Base-by-base conservation (phyloP, 768 basidiomycete genomes). In the Termitomyces sp. region DNA sequence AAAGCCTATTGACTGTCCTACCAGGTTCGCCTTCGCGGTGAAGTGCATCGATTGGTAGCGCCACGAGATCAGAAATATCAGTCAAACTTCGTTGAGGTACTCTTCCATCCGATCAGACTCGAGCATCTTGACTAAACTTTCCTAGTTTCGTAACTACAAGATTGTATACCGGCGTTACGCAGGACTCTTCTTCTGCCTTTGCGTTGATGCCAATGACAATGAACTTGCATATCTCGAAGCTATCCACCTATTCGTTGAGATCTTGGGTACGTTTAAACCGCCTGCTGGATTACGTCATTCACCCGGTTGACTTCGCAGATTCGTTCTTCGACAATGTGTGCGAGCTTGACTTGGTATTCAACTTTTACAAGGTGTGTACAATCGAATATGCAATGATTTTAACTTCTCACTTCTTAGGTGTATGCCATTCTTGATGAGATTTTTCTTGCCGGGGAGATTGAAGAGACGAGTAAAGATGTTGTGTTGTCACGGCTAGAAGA, bases 271-370 rank as follows among this genome's bases (percentile, higher is more conserved):
- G 89, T 69, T 37, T 31, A 9, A 55, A 18, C 51, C 24, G 31
- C 48, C 49, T 28, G 29, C 46, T 47, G 13, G 9, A 36, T 44
- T 37, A 47, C 45, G 51, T 64, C 29, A 47, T 48, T 53, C 28
- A 15, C n/a, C 22, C 20, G 20, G 34, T 51, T 58, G 47, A 58
- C 33, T 44, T 52, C 52, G 24, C 57, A 97, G 96, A 98, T 69
- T 86, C 94, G 0, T 99, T 98, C 79, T 99, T 99, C 67, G 94
- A 98, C 69, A 98, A 99, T 64, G 97, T 99, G 1, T 98, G 97
- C 75, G 95, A 98, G 71, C 78, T 98, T 31, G 97, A 98, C 68
- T 82, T 99, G 0, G 97, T 99, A 2, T 99, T 98, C 78, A 98
- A 98, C 72, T 99, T 98, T 70, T 97, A 98, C 75, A 98, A 98